Evolutionary conservation across 1,139 yeast genomes (phyloP).

Genomic region (Yamadazyma pseudoaaseri): DNA sequence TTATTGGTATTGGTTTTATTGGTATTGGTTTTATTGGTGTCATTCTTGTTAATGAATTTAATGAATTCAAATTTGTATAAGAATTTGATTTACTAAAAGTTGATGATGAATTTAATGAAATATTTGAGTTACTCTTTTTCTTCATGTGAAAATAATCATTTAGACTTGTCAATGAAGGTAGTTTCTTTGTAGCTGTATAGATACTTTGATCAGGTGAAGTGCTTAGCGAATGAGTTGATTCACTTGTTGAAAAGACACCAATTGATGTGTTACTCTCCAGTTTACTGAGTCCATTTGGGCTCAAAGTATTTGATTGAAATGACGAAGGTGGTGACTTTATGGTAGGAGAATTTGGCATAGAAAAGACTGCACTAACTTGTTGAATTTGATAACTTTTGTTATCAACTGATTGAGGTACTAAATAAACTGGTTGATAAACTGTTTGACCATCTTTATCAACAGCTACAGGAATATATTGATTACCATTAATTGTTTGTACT

Average conservation of each 20-base stretch:
- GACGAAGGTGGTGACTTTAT: constrained; percentile 8
- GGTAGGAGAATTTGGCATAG: constrained; percentile 28
- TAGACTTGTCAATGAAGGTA: constrained; percentile 28
- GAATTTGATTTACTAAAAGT: constrained; percentile 9
- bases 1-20: too few species aligned
- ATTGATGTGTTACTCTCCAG: constrained; percentile 19
- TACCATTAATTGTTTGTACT: constrained; percentile 5
- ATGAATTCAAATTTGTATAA: constrained; percentile 17
- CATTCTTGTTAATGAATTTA: constrained; percentile 31
- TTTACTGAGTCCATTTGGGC: constrained; percentile 9
- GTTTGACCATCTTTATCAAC: constrained; percentile 37
- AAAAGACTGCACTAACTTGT: constrained; percentile 25
- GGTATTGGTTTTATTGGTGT: constrained; percentile 35
- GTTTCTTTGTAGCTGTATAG: constrained; percentile 8
- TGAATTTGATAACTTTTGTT: constrained; percentile 14
- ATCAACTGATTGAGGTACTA: constrained; percentile 22
- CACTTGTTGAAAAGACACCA: constrained; percentile 15
- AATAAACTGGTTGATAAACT: constrained; percentile 32
- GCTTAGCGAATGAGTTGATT: constrained; percentile 26
- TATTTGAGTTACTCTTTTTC: constrained; percentile 11
- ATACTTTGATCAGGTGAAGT: constrained; percentile 32
- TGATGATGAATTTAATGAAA: constrained; percentile 5
- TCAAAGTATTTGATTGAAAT: constrained; percentile 11
- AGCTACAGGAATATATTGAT: constrained; percentile 24
- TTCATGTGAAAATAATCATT: constrained; percentile 32